Evolutionary conservation across 2,329 filamentous ascomycete genomes (phyloP), one percentile per base, ranked within the genome.

Genomic region (Didymella pomorum): DNA sequence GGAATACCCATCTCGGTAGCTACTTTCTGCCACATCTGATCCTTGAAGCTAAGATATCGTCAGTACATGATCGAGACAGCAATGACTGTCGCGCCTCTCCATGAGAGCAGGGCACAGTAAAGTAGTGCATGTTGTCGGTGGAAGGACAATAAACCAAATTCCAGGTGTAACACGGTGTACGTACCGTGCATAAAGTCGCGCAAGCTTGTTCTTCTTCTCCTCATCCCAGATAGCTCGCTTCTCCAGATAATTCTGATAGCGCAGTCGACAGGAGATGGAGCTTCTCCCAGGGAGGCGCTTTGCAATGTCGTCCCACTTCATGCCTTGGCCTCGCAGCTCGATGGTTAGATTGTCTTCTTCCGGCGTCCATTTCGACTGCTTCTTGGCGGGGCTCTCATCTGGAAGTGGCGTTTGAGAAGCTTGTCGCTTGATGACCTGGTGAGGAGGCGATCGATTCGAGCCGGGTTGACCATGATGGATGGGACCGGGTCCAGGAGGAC

Each of bases 291-390:
- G 93, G 48, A 98, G 81, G 53, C 89, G 87, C 80, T 94, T 96
- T 62, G 92, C 96, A 70, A 98, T 97, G 77, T 98, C 94, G 74
- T 98, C 94, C 95, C 94, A 98, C 76, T 98, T 98, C 92, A 97
- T 97, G 9, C 92, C 91, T 68, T 89, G 89, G 35, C 92, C 92
- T 57, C 94, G 87, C 62, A 98, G 85, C 76, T 96, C 91, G 70
- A 97, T 97, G 69, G 97, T 97, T 47, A 95, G 81, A n/a, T 90
- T 87, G 77, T 98, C 93, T 77, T 98, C 94, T 62, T 97, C 92
- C 0, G 90, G 84, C 5, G 92, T 96, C 95, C 95, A 98, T 79
- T 98, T 98, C 74, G 92, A 96, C 78, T 97, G 93, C 62, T 77
- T 77, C 60, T 78, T 77, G n/a, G 73, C 73, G 8, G 74, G 74